These are phyloP conservation scores for Saccharum hybrid DNA, from an alignment of 202 grass and related monocot genomes.

Conservation along the genomic window DNA sequence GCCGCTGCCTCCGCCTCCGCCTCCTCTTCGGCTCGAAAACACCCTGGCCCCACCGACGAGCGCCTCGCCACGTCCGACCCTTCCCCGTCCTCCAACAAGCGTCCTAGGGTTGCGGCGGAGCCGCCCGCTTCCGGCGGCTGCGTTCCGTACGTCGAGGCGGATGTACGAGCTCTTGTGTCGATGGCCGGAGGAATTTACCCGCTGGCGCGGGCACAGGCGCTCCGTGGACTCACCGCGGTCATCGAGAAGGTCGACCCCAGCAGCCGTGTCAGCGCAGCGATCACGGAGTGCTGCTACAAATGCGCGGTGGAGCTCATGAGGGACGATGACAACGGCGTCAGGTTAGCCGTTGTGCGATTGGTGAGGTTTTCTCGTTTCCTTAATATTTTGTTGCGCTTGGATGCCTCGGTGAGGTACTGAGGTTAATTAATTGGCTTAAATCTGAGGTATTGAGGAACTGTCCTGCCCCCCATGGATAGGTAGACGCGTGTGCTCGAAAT, in stretches of 20 bases:
- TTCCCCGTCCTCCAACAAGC: conserved; percentile 32
- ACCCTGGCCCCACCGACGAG: conserved; percentile 40
- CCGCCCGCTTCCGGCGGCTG: conserved; percentile 15
- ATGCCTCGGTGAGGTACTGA: not conserved
- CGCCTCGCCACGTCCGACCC: conserved; percentile 3
- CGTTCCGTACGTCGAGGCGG: not conserved
- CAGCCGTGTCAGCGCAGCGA: conserved; percentile 6
- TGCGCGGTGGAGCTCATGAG: conserved; percentile 52
- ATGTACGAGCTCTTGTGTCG: conserved; percentile 54
- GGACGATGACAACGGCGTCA: conserved; percentile 70
- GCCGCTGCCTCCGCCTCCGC: not conserved
- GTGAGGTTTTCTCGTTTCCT: conserved; percentile 45
- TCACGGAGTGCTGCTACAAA: conserved; percentile 52
- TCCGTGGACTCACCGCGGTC: conserved; percentile 57
- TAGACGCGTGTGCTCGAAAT: conserved; percentile 59
- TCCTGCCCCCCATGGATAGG: conserved; percentile 46
- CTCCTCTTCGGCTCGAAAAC: not conserved
- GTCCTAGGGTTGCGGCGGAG: conserved; percentile 52
- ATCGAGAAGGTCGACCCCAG: conserved; percentile 46
- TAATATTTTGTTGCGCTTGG: not conserved
- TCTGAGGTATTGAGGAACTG: not conserved
- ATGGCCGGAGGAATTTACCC: conserved; percentile 71
- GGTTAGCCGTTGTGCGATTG: conserved; percentile 66
- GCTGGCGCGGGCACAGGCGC: conserved; percentile 51
- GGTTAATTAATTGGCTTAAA: not conserved